phyloP scores from a whole-genome alignment of 257 asterid species.

The Thymus quinquecostatus region DNA sequence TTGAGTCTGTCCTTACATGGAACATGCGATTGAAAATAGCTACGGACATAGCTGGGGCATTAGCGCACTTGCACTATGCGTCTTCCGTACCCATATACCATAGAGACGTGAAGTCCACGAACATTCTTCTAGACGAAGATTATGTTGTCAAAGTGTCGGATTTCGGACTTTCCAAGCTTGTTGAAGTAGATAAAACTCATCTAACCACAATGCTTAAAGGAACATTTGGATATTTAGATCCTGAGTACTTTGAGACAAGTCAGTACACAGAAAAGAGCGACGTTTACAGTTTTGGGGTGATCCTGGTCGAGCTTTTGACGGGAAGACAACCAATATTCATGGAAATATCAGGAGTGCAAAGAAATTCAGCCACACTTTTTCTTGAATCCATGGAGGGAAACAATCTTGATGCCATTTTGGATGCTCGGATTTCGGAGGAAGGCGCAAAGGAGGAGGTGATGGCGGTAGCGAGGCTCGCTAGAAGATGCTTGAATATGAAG shows the following conservation, averaged over 20 bases:
- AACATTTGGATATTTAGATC: constrained; percentile 35
- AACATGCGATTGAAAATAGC: constrained; percentile 11
- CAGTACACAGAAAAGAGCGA: not conserved
- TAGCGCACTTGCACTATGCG: constrained; percentile 32
- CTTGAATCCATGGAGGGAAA: not conserved
- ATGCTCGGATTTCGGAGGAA: not conserved
- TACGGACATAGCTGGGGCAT: constrained; percentile 19
- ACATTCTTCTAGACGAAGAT: no score
- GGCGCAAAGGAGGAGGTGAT: constrained; percentile 7
- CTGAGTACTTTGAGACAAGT: not conserved
- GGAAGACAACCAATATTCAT: constrained; percentile 17
- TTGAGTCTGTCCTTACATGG: constrained; percentile 17
- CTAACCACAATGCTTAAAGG: constrained; percentile 34
- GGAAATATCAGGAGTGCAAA: constrained; percentile 17
- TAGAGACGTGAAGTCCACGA: constrained; percentile 12
- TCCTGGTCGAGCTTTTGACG: constrained; percentile 4
- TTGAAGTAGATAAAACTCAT: constrained; percentile 34
- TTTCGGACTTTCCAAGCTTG: not conserved
- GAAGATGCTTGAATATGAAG: constrained; percentile 26
- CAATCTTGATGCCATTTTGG: constrained; percentile 1
- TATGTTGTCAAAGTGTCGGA: no score
- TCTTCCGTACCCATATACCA: constrained; percentile 34
- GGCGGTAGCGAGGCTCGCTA: constrained; percentile 24
- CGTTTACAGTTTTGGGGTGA: not conserved
- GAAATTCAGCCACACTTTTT: not conserved